A percentile compares a stretch with the other conserved stretches of the same genome.
Evolutionary conservation across 257 asterid genomes (phyloP).

Genomic region (Fraxinus quadrangulata): DNA sequence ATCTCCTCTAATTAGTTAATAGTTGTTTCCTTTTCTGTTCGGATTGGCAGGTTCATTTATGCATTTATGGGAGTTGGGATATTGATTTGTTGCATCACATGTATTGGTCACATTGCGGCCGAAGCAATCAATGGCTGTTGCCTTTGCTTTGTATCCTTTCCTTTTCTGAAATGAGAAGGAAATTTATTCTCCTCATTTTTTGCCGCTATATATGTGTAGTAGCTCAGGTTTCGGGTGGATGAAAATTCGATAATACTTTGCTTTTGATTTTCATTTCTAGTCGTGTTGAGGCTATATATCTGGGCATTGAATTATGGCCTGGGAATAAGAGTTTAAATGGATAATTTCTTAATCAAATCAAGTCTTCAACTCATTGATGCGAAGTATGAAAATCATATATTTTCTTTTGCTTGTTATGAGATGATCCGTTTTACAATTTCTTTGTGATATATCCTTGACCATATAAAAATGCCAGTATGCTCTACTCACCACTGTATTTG

Average conservation of each 20-base stretch:
- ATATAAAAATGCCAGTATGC: conserved; percentile 52
- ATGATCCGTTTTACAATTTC: background rate
- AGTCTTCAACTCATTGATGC: conserved; percentile 15
- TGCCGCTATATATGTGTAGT: background rate
- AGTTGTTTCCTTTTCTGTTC: conserved; percentile 14
- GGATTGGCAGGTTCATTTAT: conserved; percentile 71
- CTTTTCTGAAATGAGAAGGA: background rate
- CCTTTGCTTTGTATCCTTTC: conserved; percentile 90
- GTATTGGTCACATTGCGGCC: conserved; percentile 76
- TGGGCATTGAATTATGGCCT: background rate
- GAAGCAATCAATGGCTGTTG: conserved; percentile 85
- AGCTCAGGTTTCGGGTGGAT: background rate
- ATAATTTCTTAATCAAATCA: background rate
- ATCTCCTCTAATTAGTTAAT: background rate
- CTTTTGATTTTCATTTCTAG: background rate
- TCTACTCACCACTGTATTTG: conserved; percentile 48
- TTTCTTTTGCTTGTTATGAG: background rate
- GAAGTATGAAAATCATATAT: background rate
- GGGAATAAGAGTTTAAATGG: background rate
- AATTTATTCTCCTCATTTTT: conserved; percentile 1
- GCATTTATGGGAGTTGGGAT: conserved; percentile 73
- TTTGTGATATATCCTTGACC: conserved; percentile 47
- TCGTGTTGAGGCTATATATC: background rate
- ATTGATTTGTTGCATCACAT: conserved; percentile 55
- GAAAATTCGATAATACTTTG: background rate